A percentile compares a stretch with the other conserved stretches of the same genome.
Conservation (phyloP, 164 flowering plant species). For the Houttuynia cordata region DNA sequence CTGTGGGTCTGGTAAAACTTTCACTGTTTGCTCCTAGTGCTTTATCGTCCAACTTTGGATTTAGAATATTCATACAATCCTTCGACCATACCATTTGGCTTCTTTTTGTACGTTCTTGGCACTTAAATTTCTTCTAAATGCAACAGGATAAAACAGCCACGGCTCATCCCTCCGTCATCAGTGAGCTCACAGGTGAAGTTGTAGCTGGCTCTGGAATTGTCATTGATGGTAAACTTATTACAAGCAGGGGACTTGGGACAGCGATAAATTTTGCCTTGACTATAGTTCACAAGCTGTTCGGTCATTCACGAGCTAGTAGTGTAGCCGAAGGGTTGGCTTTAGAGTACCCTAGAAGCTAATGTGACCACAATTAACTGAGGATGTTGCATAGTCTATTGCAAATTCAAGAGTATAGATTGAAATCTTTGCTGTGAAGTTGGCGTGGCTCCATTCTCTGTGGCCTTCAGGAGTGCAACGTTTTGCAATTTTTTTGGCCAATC, state of each 20-base stretch:
- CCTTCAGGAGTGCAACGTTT: too few relatives aligned
- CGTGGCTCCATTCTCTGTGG: too few relatives aligned
- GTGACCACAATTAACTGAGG: background rate
- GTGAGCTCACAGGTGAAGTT: constrained; percentile 24
- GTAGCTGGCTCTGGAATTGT: constrained; percentile 47
- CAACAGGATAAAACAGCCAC: constrained; percentile 54
- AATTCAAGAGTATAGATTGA: too few relatives aligned
- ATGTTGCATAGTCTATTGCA: background rate
- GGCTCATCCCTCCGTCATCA: constrained; percentile 44
- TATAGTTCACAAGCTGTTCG: constrained; percentile 72
- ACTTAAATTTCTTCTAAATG: background rate
- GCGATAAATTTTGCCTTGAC: constrained; percentile 64
- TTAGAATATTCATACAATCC: too few relatives aligned
- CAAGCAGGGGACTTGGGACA: constrained; percentile 61
- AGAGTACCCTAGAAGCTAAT: constrained; percentile 45
- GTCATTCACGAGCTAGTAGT: constrained; percentile 79
- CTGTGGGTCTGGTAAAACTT: too few relatives aligned
- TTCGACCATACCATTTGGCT: too few relatives aligned
- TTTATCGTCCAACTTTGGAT: too few relatives aligned
- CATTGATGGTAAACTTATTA: constrained; percentile 77
- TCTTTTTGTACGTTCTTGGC: background rate
- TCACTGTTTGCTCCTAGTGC: too few relatives aligned
- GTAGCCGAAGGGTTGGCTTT: constrained; percentile 90
- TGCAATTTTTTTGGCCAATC: too few relatives aligned
- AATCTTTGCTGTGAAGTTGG: background rate